phyloP scores from a whole-genome alignment of 768 basidiomycete species.

The Stropharia rugosoannulata region DNA sequence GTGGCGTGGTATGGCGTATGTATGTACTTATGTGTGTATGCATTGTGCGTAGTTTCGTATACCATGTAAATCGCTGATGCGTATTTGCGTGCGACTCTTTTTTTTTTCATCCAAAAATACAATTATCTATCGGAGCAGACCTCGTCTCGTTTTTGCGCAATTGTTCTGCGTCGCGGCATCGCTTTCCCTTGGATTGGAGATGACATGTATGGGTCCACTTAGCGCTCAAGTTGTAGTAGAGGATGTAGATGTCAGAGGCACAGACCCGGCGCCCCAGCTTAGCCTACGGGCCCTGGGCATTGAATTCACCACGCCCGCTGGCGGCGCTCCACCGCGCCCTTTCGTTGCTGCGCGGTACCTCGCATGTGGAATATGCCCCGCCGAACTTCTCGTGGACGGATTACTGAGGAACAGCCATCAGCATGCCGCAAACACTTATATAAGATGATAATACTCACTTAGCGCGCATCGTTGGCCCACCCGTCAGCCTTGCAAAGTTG shows the following conservation, averaged over 20 bases:
- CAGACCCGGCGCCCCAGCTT: constrained; percentile 14
- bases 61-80: no score
- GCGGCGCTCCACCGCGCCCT: background rate
- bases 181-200: no score
- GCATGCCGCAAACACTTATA: background rate
- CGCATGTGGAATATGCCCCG: constrained; percentile 9
- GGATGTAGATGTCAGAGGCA: background rate
- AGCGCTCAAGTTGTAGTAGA: no score
- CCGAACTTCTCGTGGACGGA: background rate
- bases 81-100: no score
- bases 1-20: no score
- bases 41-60: no score
- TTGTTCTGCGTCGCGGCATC: no score
- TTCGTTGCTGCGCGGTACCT: constrained; percentile 4
- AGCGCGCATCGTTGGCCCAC: constrained; percentile 18
- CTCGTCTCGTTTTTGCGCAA: no score
- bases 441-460: constrained; percentile 13
- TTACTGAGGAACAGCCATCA: background rate
- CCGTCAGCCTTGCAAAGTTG: constrained; percentile 41
- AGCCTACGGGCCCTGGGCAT: constrained; percentile 3
- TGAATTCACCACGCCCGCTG: background rate
- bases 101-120: no score
- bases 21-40: no score
- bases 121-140: no score
- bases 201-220: no score